Percentiles rank a stretch among this genome's conserved stretches.
phyloP scores from a whole-genome alignment of 2,329 filamentous ascomycete genomes.

The Rhexocercosporidium sp. region DNA sequence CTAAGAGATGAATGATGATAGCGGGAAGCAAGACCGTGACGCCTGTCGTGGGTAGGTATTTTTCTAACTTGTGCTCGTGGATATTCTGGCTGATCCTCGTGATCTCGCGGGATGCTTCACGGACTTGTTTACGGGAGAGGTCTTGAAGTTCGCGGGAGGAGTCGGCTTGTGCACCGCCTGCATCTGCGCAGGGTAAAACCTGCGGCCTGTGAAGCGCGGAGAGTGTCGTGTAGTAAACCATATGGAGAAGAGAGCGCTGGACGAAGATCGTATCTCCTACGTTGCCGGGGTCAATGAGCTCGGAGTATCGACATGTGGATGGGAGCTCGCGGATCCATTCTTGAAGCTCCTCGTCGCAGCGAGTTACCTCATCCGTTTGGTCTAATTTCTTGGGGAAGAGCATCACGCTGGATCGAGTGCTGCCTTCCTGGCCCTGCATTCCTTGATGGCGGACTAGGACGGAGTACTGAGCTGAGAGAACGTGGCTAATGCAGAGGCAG shows the following conservation, averaged over 20 bases:
- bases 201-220: constrained; percentile 91
- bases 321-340: constrained; percentile 79
- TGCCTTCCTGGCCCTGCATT: constrained; percentile 75
- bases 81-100: constrained; percentile 83
- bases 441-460: constrained; percentile 85
- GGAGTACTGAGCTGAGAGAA: constrained; percentile 90
- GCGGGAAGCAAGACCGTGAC: constrained; percentile 90
- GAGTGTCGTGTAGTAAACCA: constrained; percentile 91
- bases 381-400: constrained; percentile 86
- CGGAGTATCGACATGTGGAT: constrained; percentile 71
- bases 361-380: constrained; percentile 77
- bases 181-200: constrained; percentile 71
- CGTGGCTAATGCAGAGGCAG: constrained; percentile 86
- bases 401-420: constrained; percentile 78
- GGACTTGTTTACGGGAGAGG: constrained; percentile 80
- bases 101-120: constrained; percentile 83
- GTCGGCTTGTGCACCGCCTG: constrained; percentile 56
- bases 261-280: constrained; percentile 65
- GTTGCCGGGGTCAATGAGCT: constrained; percentile 58
- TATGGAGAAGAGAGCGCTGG: constrained; percentile 86
- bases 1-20: constrained; percentile 90
- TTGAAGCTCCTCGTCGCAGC: constrained; percentile 79
- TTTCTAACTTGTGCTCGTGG: constrained; percentile 73
- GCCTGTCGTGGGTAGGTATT: constrained; percentile 84
- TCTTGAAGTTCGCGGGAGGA: constrained; percentile 76